Conservation (phyloP, 768 basidiomycete genomes). For the Lentinula lateritia region DNA sequence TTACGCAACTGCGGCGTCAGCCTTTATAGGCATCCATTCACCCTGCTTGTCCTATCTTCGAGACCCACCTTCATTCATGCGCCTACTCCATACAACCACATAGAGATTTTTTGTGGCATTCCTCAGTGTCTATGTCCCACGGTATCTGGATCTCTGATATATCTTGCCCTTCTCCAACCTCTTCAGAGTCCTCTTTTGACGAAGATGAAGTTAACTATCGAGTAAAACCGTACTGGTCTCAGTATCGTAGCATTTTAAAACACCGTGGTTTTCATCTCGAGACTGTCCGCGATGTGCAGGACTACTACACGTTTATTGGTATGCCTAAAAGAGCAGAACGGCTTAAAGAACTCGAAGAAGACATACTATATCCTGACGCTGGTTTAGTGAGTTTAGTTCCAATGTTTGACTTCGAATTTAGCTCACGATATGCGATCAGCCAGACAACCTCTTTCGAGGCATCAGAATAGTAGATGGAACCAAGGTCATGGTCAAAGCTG, state of each 20-base stretch:
- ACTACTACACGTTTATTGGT: constrained; percentile 35
- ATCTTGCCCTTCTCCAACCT: constrained; percentile 31
- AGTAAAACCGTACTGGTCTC: constrained; percentile 56
- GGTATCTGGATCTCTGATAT: constrained; percentile 18
- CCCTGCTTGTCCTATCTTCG: constrained; percentile 9
- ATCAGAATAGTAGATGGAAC: constrained; percentile 42
- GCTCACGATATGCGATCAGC: constrained; percentile 32
- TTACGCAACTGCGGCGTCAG: constrained; percentile 6
- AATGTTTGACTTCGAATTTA: neutral
- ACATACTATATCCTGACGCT: constrained; percentile 63
- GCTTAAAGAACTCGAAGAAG: constrained; percentile 37
- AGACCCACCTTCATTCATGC: neutral
- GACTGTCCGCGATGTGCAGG: constrained; percentile 62
- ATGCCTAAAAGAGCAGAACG: neutral
- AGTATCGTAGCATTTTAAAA: constrained; percentile 42
- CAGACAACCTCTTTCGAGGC: constrained; percentile 70
- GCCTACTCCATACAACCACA: neutral
- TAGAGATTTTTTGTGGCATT: constrained; percentile 3
- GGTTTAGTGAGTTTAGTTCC: constrained; percentile 49
- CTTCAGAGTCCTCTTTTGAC: constrained; percentile 47
- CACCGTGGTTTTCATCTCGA: constrained; percentile 58
- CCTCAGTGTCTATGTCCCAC: constrained; percentile 7
- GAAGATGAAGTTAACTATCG: constrained; percentile 59
- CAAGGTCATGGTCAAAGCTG: constrained; percentile 64
- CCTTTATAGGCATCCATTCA: constrained; percentile 11